Evolutionary conservation across 2,329 filamentous ascomycete genomes (phyloP).

Genomic region (Xylaria sp.): DNA sequence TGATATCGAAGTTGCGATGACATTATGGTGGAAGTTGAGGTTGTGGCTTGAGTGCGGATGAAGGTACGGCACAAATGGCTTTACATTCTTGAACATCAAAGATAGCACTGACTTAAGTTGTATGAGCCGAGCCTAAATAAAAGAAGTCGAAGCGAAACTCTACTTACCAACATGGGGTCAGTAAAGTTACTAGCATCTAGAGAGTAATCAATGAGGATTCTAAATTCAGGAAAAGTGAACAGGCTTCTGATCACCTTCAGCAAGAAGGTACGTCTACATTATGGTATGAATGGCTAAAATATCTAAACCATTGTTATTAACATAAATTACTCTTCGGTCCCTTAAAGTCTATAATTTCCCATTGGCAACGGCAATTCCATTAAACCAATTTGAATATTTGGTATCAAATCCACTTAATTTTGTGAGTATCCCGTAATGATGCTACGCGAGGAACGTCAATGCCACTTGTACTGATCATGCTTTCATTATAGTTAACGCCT

Average conservation of each 20-base stretch:
- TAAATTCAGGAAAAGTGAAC: not conserved
- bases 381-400: not conserved
- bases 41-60: not conserved
- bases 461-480: not conserved
- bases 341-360: not conserved
- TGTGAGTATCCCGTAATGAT: not conserved
- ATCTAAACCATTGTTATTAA: not conserved
- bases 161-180: not conserved
- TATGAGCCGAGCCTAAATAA: not conserved
- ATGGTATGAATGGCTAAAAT: not conserved
- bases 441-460: not conserved
- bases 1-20: not conserved
- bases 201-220: not conserved
- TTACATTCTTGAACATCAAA: not conserved
- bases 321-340: not conserved
- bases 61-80: not conserved
- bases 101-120: not conserved
- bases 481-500: not conserved
- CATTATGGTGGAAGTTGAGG: constrained; percentile 4
- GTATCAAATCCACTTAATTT: not conserved
- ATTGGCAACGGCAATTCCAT: not conserved
- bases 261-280: not conserved
- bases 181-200: not conserved
- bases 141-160: not conserved
- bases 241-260: not conserved